Evolutionary conservation across 495 filamentous ascomycete genomes (phyloP), one percentile per base, ranked within the genome.

Genomic region (Neurospora sp.): DNA sequence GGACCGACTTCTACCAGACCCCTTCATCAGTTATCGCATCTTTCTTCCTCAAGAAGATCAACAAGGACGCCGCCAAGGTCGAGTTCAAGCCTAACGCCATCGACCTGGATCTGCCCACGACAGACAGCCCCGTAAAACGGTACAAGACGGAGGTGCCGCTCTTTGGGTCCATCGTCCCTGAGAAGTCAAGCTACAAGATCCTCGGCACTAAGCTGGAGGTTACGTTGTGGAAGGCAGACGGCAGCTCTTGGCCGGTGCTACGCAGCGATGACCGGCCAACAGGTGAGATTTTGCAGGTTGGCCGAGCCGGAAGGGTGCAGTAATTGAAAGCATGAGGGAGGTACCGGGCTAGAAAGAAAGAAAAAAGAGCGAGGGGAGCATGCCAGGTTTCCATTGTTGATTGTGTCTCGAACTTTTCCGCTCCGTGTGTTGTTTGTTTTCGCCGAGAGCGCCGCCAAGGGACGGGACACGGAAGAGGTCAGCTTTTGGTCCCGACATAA

Each of bases 1-100:
- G 93, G 68, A 89, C 91, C 78, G 96, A 99, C 80, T 99, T 96
- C 84, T 99, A 98, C 84, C 96, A 99, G 83, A 98, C 96, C 1
- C 83, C 90, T 31, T 87, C 88, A 9, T 88, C 91, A 22, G 92
- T 97, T 53, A 97, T 96, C 75, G 93, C 93, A 9, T 96, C 93
- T 20, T 89, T 98, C 71, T 99, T 96, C 83, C 87, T 98, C 41
- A 99, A 98, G 86, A 99, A 97, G 84, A 97, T 99, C 76, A 90
- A 97, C 78, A 96, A 94, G 82, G 87, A 88, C 20, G 87, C 82
- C 7, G 91, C 94, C 44, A 89, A 84, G 72, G 88, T 98, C 10
- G 82, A 86, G 16, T 94, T 98, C 79, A 76, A 84, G 44, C 59
- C 81, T 0, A 84, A 85, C 44, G 80, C 85, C 4, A 79, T 98